Percentiles rank a stretch among this genome's conserved stretches.
phyloP scores from a whole-genome alignment of 345 rosid genomes.

The Gossypium stocksii region DNA sequence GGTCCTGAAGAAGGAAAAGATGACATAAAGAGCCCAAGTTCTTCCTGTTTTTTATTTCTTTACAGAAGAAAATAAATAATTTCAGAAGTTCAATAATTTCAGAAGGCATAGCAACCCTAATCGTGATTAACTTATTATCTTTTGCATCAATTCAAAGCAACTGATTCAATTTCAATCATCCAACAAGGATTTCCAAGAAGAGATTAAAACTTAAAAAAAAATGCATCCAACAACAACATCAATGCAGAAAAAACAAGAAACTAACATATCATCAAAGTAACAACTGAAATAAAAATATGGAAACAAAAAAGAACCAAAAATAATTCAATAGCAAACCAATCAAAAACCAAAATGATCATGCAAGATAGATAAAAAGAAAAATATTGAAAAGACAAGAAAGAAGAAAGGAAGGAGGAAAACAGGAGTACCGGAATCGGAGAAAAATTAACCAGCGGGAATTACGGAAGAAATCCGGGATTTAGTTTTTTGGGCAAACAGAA shows the following conservation, averaged over 20 bases:
- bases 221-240: not conserved
- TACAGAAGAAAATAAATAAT: too few species aligned
- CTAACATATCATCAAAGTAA: not conserved
- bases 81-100: not conserved
- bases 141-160: not conserved
- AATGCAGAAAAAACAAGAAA: not conserved
- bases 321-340: too few species aligned
- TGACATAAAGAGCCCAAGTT: not conserved
- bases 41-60: not conserved
- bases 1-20: not conserved
- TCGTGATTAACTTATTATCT: not conserved
- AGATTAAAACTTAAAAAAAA: not conserved
- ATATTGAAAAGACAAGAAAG: not conserved
- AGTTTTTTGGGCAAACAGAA: not conserved
- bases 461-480: constrained; percentile 5
- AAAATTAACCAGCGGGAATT: not conserved
- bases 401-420: not conserved
- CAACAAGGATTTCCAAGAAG: not conserved
- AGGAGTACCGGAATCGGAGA: constrained; percentile 7
- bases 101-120: not conserved
- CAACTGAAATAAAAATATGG: not conserved
- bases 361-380: not conserved
- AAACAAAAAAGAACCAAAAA: not conserved
- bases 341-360: not conserved
- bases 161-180: not conserved